phyloP scores from a whole-genome alignment of 2,329 filamentous ascomycete genomes.

The Diaporthe destruens region DNA sequence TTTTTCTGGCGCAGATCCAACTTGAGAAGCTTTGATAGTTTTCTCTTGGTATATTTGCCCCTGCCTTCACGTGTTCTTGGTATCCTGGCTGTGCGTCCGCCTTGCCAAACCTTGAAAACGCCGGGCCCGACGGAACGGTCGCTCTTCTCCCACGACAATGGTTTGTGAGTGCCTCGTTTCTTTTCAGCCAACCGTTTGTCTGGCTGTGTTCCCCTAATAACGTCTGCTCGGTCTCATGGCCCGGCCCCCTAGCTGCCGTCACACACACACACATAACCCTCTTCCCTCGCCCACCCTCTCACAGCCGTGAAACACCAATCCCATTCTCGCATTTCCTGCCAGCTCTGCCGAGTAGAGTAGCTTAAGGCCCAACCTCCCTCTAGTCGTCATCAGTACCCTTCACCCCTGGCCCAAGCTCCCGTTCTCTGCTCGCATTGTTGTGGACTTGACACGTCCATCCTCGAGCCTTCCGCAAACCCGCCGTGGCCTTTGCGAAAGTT shows the following conservation, averaged over 20 bases:
- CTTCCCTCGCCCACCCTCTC: slow-evolving; percentile 24
- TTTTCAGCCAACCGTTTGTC: not conserved
- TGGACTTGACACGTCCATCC: slow-evolving; percentile 1
- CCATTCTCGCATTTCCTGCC: slow-evolving; percentile 15
- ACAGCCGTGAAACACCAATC: slow-evolving; percentile 24
- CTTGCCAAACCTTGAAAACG: not conserved
- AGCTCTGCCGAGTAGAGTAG: slow-evolving; percentile 11
- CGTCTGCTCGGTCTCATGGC: slow-evolving; percentile 12
- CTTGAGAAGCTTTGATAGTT: slow-evolving; percentile 24
- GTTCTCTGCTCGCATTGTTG: not conserved
- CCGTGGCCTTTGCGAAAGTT: slow-evolving; percentile 29
- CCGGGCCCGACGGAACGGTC: not conserved
- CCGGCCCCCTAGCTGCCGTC: not conserved
- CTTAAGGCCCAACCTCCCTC: slow-evolving; percentile 15
- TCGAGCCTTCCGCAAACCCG: not conserved
- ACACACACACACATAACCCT: not conserved
- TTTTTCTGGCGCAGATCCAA: not conserved
- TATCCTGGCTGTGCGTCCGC: slow-evolving; percentile 27
- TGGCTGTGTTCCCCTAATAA: slow-evolving; percentile 22
- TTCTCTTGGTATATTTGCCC: slow-evolving; percentile 36
- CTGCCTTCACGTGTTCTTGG: slow-evolving; percentile 14
- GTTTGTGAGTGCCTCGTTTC: slow-evolving; percentile 37
- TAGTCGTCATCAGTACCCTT: slow-evolving; percentile 19
- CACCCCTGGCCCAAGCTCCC: slow-evolving; percentile 22
- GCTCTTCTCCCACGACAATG: slow-evolving; percentile 34